Base-by-base conservation (phyloP, 2,329 filamentous ascomycete genomes). In the Colletotrichum sp. region DNA sequence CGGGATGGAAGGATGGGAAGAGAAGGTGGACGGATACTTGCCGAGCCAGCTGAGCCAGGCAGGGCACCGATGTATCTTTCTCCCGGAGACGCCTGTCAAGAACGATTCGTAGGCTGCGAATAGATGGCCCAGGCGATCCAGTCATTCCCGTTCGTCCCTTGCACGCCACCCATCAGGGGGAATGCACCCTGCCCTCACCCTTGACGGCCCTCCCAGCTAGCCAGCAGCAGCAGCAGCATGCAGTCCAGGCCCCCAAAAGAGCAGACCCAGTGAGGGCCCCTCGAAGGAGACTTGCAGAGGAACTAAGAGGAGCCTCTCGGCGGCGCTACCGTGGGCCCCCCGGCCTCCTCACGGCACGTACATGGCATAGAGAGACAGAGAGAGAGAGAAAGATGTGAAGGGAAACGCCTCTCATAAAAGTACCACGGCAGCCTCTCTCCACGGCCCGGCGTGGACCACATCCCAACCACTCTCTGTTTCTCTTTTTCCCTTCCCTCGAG, bases 141-240 rank as follows among this genome's bases (percentile, higher is more conserved):
- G 63, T 73, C 70, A 73, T 73, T 65, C 44, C 64, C 64, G 64
- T 76, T 63, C 36, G 63, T 21, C 72, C 73, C 73, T 73, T 76
- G 70, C 73, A 76, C 73, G 73, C 73, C 73, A 73, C 73, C 49
- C 70, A 26, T 55, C 57, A 64, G 44, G 64, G 64, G 73, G 55
- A 69, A 73, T 57, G 73, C 57, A 34, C 36, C 32, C 32, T 39
- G 65, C 28, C 59, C 30, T 55, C 55, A 44, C 62, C 73, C 39
- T 76, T 71, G 68, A 57, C 57, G 24, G 9, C 18, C 26, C 59
- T 21, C 26, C n/a, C 18, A 66, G 57, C 30, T 70, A 67, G 68
- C 32, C n/a, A 52, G 49, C 67, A 62, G 34, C 30, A 24, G 34
- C 34, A 64, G 34, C 30, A 24, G 34, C 34, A 64, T 60, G 32